Evolutionary conservation across 495 filamentous ascomycete species (phyloP).

Genomic region (Neurospora sp.): DNA sequence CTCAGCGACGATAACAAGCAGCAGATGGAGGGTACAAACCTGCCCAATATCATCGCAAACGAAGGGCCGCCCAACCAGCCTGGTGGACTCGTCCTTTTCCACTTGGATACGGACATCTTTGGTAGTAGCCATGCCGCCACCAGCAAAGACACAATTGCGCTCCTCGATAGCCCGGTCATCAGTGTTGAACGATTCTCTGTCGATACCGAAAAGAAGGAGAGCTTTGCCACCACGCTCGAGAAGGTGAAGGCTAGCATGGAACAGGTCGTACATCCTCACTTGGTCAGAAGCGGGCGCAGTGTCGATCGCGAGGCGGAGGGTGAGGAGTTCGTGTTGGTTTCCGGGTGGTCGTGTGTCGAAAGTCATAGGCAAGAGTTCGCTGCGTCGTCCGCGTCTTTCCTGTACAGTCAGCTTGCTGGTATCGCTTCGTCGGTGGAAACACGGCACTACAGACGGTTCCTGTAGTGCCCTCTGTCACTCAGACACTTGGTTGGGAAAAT

Average conservation of each 20-base stretch:
- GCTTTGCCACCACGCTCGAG: constrained; percentile 30
- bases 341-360: constrained; percentile 39
- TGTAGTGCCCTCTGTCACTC: constrained; percentile 9
- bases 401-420: constrained; percentile 25
- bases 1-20: constrained; percentile 24
- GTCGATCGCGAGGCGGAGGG: constrained; percentile 29
- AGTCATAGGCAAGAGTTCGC: constrained; percentile 32
- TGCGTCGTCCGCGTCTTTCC: constrained; percentile 24
- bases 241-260: constrained; percentile 31
- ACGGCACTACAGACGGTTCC: constrained; percentile 32
- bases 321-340: constrained; percentile 46
- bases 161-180: constrained; percentile 33
- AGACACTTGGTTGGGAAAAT: background rate
- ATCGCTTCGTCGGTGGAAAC: constrained; percentile 29
- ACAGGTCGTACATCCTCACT: constrained; percentile 28
- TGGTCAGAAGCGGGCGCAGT: constrained; percentile 36
- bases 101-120: constrained; percentile 33
- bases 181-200: constrained; percentile 37
- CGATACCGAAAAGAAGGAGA: constrained; percentile 25
- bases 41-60: constrained; percentile 16
- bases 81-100: constrained; percentile 25
- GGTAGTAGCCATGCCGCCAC: constrained; percentile 1
- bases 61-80: constrained; percentile 20
- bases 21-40: constrained; percentile 5
- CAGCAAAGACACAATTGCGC: constrained; percentile 7